Base-by-base conservation (phyloP, 495 filamentous ascomycete genomes). In the Aspergillus carlsbadensis region DNA sequence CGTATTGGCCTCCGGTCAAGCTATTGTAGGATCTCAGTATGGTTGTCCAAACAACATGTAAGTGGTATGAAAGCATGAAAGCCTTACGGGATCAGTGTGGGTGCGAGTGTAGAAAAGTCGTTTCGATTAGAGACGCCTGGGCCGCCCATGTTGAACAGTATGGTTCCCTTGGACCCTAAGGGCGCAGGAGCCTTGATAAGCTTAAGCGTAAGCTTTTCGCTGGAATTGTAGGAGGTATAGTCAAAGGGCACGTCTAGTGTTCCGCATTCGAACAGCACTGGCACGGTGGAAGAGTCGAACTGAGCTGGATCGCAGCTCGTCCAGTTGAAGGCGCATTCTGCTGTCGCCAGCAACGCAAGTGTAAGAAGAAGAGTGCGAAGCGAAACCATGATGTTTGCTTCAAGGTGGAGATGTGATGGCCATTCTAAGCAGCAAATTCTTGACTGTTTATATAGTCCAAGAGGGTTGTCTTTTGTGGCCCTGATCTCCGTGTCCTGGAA, bases 121-220 rank as follows among this genome's bases (percentile, higher is more conserved):
- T 36, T 2, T 44, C 51, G 39, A 8, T 36, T 36, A 10, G 29
- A 4, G 14, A 35, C 8, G n/a, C 39, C 51, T 22, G 51, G 51
- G 10, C 51, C 51, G 10, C 51, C 51, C 15, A 43, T 18, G 17
- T 54, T 44, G 24, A 54, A 43, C 26, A 54, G 29, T 20, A 54
- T 54, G 31, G 39, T 17, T 10, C 51, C 40, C 26, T 43, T 42
- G 34, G 39, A 35, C 21, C 44, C 14, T 39, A 54, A 15, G 6
- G 51, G 51, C 14, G 51, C 51, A 20, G 51, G 39, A 10, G 40
- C 51, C 39, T 54, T 54, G 5, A 54, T 6, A 10, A 54, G 51
- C 39, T 45, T 13, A 7, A 44, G 51, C 1, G 39, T 54, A 21
- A 54, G 51, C 18, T 42, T 44, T 39, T 54, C 51, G 7, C 18